Evolutionary conservation across 228 moss, liverwort and hornwort species (phyloP).

Genomic region (Sphagnum magellanicum): DNA sequence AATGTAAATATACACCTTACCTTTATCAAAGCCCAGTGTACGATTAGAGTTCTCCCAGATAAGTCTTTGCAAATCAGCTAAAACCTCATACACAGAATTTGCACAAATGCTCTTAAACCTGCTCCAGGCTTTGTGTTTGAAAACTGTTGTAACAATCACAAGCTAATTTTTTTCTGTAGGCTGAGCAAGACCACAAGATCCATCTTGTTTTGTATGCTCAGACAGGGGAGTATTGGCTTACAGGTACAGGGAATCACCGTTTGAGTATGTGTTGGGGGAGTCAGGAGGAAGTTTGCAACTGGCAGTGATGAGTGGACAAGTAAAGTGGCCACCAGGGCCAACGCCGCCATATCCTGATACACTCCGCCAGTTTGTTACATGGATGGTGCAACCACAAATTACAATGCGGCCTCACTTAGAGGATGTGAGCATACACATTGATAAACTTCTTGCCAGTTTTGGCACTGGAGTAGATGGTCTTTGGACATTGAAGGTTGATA

Average conservation of each 20-base stretch:
- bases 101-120: no score
- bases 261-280: constrained; percentile 76
- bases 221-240: neutral
- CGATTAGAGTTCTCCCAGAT: no score
- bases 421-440: constrained; percentile 68
- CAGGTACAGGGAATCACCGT: constrained; percentile 96
- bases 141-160: no score
- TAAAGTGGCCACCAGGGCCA: constrained; percentile 81
- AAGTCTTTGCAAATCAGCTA: no score
- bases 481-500: constrained; percentile 36
- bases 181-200: no score
- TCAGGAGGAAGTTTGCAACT: constrained; percentile 89
- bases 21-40: neutral
- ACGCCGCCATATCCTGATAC: constrained; percentile 75
- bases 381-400: constrained; percentile 82
- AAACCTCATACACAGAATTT: no score
- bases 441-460: constrained; percentile 60
- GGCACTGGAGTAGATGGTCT: constrained; percentile 48
- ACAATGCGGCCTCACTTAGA: constrained; percentile 63
- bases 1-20: constrained; percentile 15
- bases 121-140: no score
- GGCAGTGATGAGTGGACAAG: constrained; percentile 64
- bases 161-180: no score
- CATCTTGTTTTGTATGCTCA: no score
- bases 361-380: constrained; percentile 62